These are phyloP conservation scores for Trichoderma orchidacearum DNA, from an alignment of 495 filamentous ascomycete species.

Conservation along the genomic window DNA sequence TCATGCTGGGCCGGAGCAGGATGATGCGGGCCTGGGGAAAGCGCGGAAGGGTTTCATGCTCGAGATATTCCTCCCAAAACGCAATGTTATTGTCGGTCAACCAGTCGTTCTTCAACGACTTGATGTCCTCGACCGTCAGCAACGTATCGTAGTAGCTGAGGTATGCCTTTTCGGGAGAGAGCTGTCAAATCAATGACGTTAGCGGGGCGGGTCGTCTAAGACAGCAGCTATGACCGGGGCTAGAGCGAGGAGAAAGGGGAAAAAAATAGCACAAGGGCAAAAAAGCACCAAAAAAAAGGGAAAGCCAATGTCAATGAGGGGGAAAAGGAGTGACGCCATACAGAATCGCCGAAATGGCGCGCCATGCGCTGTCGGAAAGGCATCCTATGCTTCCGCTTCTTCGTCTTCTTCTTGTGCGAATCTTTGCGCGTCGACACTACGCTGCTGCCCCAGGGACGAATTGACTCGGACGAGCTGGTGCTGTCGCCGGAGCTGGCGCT, in stretches of 20 bases:
- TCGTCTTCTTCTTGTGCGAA: not conserved
- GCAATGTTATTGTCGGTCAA: conserved; percentile 95
- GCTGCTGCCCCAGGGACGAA: not conserved
- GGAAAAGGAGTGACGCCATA: conserved; percentile 8
- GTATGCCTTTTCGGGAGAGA: conserved; percentile 22
- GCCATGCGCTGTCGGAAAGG: conserved; percentile 19
- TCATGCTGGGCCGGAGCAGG: conserved; percentile 85
- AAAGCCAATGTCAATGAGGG: not conserved
- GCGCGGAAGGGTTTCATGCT: conserved; percentile 66
- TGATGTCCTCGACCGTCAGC: conserved; percentile 59
- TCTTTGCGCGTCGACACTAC: not conserved
- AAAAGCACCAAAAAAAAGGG: not conserved
- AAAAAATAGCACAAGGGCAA: too few relatives aligned
- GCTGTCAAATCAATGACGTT: conserved; percentile 4
- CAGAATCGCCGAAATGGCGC: conserved; percentile 19
- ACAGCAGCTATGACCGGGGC: not conserved
- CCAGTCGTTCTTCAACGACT: conserved; percentile 84
- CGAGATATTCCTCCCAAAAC: conserved; percentile 97
- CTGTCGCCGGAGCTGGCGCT: not conserved
- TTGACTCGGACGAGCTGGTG: conserved; percentile 1
- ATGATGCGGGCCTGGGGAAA: conserved; percentile 74
- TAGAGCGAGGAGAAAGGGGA: too few relatives aligned
- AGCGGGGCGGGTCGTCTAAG: not conserved
- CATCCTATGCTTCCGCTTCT: conserved; percentile 9
- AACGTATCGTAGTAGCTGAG: conserved; percentile 33